Evolutionary conservation across 2,329 filamentous ascomycete genomes (phyloP), one percentile per base, ranked within the genome.

Genomic region (Colletotrichum chrysophilum): DNA sequence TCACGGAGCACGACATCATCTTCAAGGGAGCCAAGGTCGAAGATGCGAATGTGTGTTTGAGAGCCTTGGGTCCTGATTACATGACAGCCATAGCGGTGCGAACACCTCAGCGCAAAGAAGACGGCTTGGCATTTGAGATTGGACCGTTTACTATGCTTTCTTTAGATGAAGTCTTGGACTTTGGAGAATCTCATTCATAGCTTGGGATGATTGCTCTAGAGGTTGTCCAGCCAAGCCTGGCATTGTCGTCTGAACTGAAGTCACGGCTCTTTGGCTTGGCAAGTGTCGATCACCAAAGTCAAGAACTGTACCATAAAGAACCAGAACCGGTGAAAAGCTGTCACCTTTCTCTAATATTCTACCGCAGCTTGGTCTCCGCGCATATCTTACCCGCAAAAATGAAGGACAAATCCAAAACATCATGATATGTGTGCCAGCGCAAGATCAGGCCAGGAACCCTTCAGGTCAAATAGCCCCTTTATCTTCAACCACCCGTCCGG

Each of bases 71-170:
- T 1, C 79, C 81, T 12, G 88, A 90, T 61, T 91, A 88, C 82
- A 91, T 91, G 88, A 85, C 90, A 70, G 88, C 88, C 76, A 89
- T 89, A 28, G 89, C 87, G 3, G 84, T 91, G 60, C 84, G 87
- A 76, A 87, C 86, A 65, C 84, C 85, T 2, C 80, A 77, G 43
- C 75, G 78, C 2, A 83, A 83, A 70, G 82, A 83, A 65, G 83
- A 83, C 13, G 88, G 82, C 9, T 80, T 88, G 56, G 81, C 81
- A 1, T 82, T 87, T 73, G 77, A 82, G 24, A 74, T 89, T 62
- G 86, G 84, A 1, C 82, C 85, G 16, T 90, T 88, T 73, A 82
- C 85, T 78, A 79, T 82, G 65, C 71, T 91, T 24, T 79, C 83
- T 43, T 76, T 91, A 58, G 86, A 90, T 3, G 83, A 87, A 58